These are phyloP conservation scores for Closterium sp. DNA, from an alignment of 139 green algal genomes.

Conservation along the genomic window DNA sequence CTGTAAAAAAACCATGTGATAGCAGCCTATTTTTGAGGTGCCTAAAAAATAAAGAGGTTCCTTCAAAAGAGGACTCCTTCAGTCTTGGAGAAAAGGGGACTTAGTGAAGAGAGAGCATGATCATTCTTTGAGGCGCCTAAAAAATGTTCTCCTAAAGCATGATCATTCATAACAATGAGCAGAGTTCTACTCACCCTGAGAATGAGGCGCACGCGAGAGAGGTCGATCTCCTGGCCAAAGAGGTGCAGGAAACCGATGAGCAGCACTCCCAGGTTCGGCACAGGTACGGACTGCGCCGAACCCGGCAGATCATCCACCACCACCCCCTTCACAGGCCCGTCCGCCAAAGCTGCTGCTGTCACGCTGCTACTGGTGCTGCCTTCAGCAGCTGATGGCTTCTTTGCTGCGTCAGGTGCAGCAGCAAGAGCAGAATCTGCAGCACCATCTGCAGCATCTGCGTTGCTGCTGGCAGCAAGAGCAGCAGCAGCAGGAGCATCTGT, in stretches of 20 bases:
- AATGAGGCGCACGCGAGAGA: slow-evolving; percentile 21
- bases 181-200: slow-evolving; percentile 27
- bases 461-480: neutral
- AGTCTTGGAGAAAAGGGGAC: too few relatives aligned
- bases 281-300: slow-evolving; percentile 4
- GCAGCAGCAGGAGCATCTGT: neutral
- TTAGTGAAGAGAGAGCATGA: too few relatives aligned
- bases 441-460: neutral
- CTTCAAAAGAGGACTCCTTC: too few relatives aligned
- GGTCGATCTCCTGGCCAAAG: slow-evolving; percentile 41
- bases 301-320: slow-evolving; percentile 23
- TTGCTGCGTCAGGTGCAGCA: neutral
- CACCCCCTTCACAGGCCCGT: neutral
- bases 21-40: too few relatives aligned
- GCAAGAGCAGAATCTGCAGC: neutral
- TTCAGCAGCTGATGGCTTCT: neutral
- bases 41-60: too few relatives aligned
- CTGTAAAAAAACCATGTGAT: too few relatives aligned
- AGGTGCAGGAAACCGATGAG: slow-evolving; percentile 36
- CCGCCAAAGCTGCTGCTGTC: neutral
- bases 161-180: neutral
- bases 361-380: neutral
- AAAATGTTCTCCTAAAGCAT: too few relatives aligned
- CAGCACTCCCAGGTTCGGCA: slow-evolving; percentile 38
- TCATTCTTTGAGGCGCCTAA: too few relatives aligned